These are phyloP conservation scores for Mycosarcoma maydis DNA, from an alignment of 1,284 basidiomycete genomes.

Conservation along the genomic window DNA sequence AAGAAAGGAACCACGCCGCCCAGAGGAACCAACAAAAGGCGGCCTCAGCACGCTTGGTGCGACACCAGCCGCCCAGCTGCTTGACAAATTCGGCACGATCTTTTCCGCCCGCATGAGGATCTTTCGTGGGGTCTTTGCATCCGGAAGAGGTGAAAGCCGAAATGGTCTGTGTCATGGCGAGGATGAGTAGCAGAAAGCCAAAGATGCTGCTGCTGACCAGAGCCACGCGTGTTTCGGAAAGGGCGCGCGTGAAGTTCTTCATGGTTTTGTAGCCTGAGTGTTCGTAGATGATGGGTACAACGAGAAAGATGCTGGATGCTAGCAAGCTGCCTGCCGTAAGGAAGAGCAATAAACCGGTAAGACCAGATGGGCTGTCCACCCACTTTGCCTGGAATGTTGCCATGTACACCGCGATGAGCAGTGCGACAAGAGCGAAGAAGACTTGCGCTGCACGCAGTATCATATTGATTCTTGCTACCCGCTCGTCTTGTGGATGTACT, in stretches of 20 bases:
- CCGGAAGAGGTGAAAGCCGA: conserved; percentile 54
- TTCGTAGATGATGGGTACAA: conserved; percentile 52
- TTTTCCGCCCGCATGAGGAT: conserved; percentile 52
- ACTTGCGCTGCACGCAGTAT: conserved; percentile 40
- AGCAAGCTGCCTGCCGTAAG: conserved; percentile 40
- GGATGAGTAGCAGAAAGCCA: conserved; percentile 45
- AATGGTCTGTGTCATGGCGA: conserved; percentile 56
- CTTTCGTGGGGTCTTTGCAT: conserved; percentile 56
- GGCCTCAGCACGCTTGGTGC: conserved; percentile 56
- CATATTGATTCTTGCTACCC: conserved; percentile 32
- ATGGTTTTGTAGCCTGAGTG: conserved; percentile 40
- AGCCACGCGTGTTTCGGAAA: conserved; percentile 55
- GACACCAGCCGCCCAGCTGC: conserved; percentile 54
- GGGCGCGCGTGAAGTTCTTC: conserved; percentile 36
- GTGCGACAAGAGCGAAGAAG: conserved; percentile 42
- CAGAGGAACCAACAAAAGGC: conserved; percentile 61
- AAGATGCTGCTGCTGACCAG: conserved; percentile 55
- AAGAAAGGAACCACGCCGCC: conserved; percentile 45
- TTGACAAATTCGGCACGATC: conserved; percentile 46
- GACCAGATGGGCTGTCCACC: conserved; percentile 54
- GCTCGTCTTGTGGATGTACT: conserved; percentile 27
- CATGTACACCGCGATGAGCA: conserved; percentile 56
- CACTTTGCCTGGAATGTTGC: conserved; percentile 55
- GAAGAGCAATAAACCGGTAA: conserved; percentile 59
- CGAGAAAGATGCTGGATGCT: conserved; percentile 40